Evolutionary conservation across 1,139 yeast species (phyloP), one percentile per base, ranked within the genome.

Genomic region (Oligophagozyma castellii): DNA sequence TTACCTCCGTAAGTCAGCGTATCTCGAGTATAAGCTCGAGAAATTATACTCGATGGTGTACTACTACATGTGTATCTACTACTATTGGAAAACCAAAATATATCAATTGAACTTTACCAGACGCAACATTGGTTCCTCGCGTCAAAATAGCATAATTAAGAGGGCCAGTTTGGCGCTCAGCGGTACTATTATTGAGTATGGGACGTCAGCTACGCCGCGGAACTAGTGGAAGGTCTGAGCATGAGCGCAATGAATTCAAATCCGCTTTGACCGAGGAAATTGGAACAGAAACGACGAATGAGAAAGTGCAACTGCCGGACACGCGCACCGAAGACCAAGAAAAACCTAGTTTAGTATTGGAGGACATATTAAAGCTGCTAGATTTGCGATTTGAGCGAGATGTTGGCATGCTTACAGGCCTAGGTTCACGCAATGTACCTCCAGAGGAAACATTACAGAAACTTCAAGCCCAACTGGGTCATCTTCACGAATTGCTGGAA

Each of bases 321-420:
- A 18, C 14, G 13, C 14, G n/a, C n/a, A n/a, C n/a, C n/a, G n/a
- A n/a, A n/a, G n/a, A n/a, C n/a, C n/a, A n/a, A n/a, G n/a, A n/a
- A n/a, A n/a, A n/a, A 42, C 56, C 59, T 4, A 46, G 56, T 1
- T 33, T 42, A 12, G 55, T 73, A 2, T 51, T 75, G 30, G 65
- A 65, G 28, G 67, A 67, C 35, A 65, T 76, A 14, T 56, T 75
- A 29, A 56, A 58, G 29, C 70, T 69, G 39, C 53, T 74, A 24
- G 60, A 63, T 30, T 53, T 75, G 35, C 58, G 67, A 2, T 75
- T 70, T 43, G 80, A 74, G 42, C 58, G 67, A 5, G 67, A 70
- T 21, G 58, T 65, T 11, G 83, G 84, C 1, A 49, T 69, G 29
- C 53, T 76, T 19, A 74, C 65, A 37, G 84, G 86, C 0, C 73